phyloP scores from a whole-genome alignment of 495 filamentous ascomycete genomes.

The Lentithecium fluviatile region DNA sequence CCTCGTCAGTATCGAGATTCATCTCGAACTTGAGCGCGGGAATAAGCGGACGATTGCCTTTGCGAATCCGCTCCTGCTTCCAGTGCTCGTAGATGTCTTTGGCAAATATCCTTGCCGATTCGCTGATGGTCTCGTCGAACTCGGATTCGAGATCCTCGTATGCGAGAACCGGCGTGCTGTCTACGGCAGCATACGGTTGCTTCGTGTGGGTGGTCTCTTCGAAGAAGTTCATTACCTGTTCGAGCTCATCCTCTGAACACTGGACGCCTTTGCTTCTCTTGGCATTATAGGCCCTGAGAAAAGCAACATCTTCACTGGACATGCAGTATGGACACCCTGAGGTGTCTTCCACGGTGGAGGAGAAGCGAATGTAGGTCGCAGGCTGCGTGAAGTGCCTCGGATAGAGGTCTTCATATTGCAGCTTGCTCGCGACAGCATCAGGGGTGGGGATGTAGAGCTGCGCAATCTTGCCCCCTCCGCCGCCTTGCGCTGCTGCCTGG shows the following conservation, averaged over 20 bases:
- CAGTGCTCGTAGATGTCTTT: slow-evolving; percentile 90
- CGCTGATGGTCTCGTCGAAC: slow-evolving; percentile 69
- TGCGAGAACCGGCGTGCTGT: slow-evolving; percentile 72
- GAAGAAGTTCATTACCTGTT: slow-evolving; percentile 91
- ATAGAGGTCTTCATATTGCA: slow-evolving; percentile 87
- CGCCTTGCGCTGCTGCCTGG: slow-evolving; percentile 57
- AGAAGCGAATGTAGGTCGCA: slow-evolving; percentile 93
- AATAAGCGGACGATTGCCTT: slow-evolving; percentile 67
- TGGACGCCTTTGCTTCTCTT: slow-evolving; percentile 62
- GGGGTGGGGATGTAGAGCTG: slow-evolving; percentile 84
- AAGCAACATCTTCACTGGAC: slow-evolving; percentile 82
- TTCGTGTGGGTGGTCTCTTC: slow-evolving; percentile 78
- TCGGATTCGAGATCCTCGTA: slow-evolving; percentile 77
- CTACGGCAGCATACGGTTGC: slow-evolving; percentile 84
- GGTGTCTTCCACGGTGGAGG: slow-evolving; percentile 94
- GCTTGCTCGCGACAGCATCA: slow-evolving; percentile 67
- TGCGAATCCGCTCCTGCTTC: slow-evolving; percentile 66
- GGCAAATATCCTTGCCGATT: slow-evolving; percentile 67
- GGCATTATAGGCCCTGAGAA: slow-evolving; percentile 78
- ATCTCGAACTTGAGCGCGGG: slow-evolving; percentile 86
- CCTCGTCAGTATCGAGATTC: slow-evolving; percentile 87
- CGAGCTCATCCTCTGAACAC: slow-evolving; percentile 87
- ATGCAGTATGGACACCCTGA: slow-evolving; percentile 86
- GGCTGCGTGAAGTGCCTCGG: slow-evolving; percentile 75
- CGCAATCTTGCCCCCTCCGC: slow-evolving; percentile 63